Conservation (phyloP, 179 eudicot species). For the Nepenthes alata region DNA sequence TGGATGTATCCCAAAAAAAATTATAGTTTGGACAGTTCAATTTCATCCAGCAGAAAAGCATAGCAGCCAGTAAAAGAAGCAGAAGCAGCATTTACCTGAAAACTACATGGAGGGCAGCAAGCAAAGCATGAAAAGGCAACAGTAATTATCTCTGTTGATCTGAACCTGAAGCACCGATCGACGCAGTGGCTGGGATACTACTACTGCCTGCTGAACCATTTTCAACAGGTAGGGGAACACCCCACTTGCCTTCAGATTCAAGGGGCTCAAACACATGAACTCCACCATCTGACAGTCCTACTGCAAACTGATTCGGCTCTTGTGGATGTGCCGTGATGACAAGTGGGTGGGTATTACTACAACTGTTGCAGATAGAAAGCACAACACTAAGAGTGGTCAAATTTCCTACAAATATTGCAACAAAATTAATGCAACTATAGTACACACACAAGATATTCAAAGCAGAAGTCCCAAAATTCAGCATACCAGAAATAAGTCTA, state of each 20-base stretch:
- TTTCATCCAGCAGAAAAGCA: background rate
- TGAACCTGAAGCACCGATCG: conserved; percentile 58
- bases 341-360: conserved; percentile 63
- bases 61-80: background rate
- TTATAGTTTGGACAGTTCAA: background rate
- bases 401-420: background rate
- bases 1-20: background rate
- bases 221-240: conserved; percentile 72
- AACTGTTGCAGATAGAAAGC: conserved; percentile 32
- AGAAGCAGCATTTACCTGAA: background rate
- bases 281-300: conserved; percentile 87
- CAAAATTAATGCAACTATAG: too few species aligned
- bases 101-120: conserved; percentile 14
- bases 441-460: too few species aligned
- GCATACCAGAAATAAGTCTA: too few species aligned
- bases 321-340: conserved; percentile 94
- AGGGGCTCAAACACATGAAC: conserved; percentile 94
- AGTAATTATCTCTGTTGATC: conserved; percentile 10
- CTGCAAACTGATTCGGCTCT: conserved; percentile 88
- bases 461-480: too few species aligned
- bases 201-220: conserved; percentile 37
- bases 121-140: too few species aligned
- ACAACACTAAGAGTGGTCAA: conserved; percentile 3
- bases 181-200: conserved; percentile 24
- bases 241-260: conserved; percentile 95